Evolutionary conservation across 1,284 basidiomycete species (phyloP).

Genomic region (Melampsora americana): DNA sequence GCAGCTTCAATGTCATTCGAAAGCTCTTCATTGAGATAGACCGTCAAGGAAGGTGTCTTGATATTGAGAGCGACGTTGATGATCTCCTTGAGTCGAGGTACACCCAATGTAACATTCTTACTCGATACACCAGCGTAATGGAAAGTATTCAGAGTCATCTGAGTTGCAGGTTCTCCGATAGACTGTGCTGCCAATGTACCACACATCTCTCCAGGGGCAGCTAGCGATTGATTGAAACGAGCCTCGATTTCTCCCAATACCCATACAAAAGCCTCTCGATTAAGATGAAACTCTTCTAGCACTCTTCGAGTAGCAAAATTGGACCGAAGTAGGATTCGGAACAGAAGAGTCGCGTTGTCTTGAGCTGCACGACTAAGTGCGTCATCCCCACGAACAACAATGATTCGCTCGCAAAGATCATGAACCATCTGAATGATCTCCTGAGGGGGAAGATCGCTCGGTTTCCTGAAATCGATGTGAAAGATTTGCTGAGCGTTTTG

Average conservation of each 20-base stretch:
- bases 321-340: conserved; percentile 87
- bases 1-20: conserved; percentile 65
- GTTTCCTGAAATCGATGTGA: conserved; percentile 89
- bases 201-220: conserved; percentile 97
- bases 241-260: conserved; percentile 92
- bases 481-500: conserved; percentile 97
- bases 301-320: conserved; percentile 79
- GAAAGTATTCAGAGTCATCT: conserved; percentile 97
- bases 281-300: conserved; percentile 79
- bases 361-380: conserved; percentile 71
- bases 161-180: conserved; percentile 98
- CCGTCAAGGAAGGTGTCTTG: conserved; percentile 91
- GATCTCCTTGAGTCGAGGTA: conserved; percentile 94
- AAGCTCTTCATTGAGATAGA: conserved; percentile 76
- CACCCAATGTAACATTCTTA: conserved; percentile 97
- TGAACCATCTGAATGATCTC: conserved; percentile 79
- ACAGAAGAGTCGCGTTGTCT: conserved; percentile 82
- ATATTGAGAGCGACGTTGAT: conserved; percentile 99
- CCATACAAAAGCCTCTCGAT: conserved; percentile 92
- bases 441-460: conserved; percentile 82
- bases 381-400: conserved; percentile 85
- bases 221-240: conserved; percentile 86
- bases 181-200: conserved; percentile 96
- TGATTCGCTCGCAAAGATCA: conserved; percentile 67
- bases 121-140: conserved; percentile 98